These are phyloP conservation scores for Claviceps sp. DNA, from an alignment of 2,329 filamentous ascomycete species.

Conservation along the genomic window DNA sequence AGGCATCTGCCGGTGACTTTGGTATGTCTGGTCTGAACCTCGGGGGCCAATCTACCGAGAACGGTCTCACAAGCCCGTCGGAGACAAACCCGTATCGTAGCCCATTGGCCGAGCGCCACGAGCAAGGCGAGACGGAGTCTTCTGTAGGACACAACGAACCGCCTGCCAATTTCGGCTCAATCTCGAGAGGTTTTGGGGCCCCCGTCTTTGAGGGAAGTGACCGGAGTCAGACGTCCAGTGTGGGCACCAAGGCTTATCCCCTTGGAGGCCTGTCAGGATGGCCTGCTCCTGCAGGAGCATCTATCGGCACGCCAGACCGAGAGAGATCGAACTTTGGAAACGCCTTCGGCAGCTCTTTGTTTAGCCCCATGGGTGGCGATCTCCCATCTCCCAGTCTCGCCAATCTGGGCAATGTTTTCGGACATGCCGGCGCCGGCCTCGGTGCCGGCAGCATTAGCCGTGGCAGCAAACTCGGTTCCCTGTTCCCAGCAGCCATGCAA, in stretches of 20 bases:
- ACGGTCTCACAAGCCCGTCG: slow-evolving; percentile 76
- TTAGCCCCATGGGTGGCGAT: slow-evolving; percentile 64
- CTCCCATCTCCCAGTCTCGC: slow-evolving; percentile 62
- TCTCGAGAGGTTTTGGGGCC: slow-evolving; percentile 37
- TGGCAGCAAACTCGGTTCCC: slow-evolving; percentile 68
- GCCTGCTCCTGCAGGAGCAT: slow-evolving; percentile 40
- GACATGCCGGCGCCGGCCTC: slow-evolving; percentile 41
- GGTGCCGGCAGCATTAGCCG: slow-evolving; percentile 56
- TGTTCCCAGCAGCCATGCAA: slow-evolving; percentile 84
- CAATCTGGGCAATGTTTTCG: slow-evolving; percentile 57
- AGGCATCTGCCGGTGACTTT: slow-evolving; percentile 43
- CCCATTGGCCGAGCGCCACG: slow-evolving; percentile 63
- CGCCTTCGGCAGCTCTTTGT: slow-evolving; percentile 67
- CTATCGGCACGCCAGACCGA: slow-evolving; percentile 54
- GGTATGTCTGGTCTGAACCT: slow-evolving; percentile 48
- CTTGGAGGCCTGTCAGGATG: slow-evolving; percentile 51
- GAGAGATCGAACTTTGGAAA: slow-evolving; percentile 42
- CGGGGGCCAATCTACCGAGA: slow-evolving; percentile 41
- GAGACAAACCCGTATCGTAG: slow-evolving; percentile 96
- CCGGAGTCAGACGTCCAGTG: slow-evolving; percentile 85
- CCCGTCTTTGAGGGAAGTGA: slow-evolving; percentile 60
- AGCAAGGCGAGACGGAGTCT: slow-evolving; percentile 47
- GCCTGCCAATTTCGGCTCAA: slow-evolving; percentile 37
- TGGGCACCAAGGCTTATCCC: slow-evolving; percentile 62
- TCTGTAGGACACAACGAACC: slow-evolving; percentile 28